These are phyloP conservation scores for Penicillium concentricum DNA, from an alignment of 2,329 filamentous ascomycete species.

Conservation along the genomic window DNA sequence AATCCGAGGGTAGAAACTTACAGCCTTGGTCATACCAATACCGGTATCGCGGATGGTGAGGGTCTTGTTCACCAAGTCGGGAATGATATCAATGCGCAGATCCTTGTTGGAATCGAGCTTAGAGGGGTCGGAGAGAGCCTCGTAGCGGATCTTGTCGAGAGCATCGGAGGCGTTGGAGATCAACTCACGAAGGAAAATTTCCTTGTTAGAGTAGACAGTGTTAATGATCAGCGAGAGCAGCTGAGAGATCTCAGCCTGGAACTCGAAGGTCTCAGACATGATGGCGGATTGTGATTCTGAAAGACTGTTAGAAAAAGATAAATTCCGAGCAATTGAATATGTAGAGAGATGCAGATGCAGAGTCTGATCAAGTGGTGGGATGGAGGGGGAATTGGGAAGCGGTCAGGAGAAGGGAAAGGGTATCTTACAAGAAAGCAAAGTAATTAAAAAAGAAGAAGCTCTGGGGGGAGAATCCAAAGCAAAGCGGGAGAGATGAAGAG, in stretches of 20 bases:
- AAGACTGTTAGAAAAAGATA: not conserved
- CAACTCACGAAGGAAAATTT: slow-evolving; percentile 98
- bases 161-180: slow-evolving; percentile 99
- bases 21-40: slow-evolving; percentile 99
- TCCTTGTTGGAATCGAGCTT: slow-evolving; percentile 98
- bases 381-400: slow-evolving; percentile 6
- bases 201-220: slow-evolving; percentile 99
- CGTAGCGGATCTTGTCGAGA: slow-evolving; percentile 99
- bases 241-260: slow-evolving; percentile 99
- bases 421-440: slow-evolving; percentile 15
- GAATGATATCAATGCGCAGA: slow-evolving; percentile 97
- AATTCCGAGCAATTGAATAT: slow-evolving; percentile 5
- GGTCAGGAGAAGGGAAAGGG: slow-evolving; percentile 10
- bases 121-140: slow-evolving; percentile 92
- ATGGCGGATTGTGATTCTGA: slow-evolving; percentile 39
- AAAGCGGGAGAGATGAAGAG: slow-evolving; percentile 18
- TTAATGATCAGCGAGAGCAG: slow-evolving; percentile 99
- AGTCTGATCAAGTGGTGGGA: slow-evolving; percentile 9
- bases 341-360: slow-evolving; percentile 7
- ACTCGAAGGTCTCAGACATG: slow-evolving; percentile 99
- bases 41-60: slow-evolving; percentile 95
- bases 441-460: slow-evolving; percentile 20
- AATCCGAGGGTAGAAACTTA: slow-evolving; percentile 53
- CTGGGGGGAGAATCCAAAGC: slow-evolving; percentile 20
- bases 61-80: slow-evolving; percentile 96